Conservation (phyloP, 192 early-diverging fungal genomes). For the Coemansia sp. region DNA sequence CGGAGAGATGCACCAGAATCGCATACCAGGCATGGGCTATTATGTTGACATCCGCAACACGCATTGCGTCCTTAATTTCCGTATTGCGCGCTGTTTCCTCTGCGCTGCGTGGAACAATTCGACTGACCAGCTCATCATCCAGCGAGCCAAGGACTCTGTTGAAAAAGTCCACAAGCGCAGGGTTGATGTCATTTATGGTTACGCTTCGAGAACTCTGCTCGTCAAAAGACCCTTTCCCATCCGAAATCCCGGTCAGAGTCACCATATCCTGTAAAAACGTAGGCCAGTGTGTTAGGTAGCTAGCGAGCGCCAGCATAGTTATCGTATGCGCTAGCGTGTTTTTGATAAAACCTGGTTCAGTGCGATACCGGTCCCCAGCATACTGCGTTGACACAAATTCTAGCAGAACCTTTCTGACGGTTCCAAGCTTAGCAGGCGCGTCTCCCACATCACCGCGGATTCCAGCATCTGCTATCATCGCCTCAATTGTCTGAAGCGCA, state of each 20-base stretch:
- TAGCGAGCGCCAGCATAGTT: conserved; percentile 74
- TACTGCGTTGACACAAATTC: conserved; percentile 48
- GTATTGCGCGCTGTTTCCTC: conserved; percentile 74
- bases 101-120: conserved; percentile 62
- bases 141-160: conserved; percentile 75
- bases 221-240: conserved; percentile 44
- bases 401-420: conserved; percentile 24
- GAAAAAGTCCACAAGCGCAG: conserved; percentile 65
- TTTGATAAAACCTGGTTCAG: conserved; percentile 58
- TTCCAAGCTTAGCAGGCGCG: conserved; percentile 39
- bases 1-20: conserved; percentile 60
- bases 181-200: conserved; percentile 55
- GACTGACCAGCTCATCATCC: conserved; percentile 85
- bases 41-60: conserved; percentile 69
- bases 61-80: conserved; percentile 88
- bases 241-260: conserved; percentile 57
- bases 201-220: conserved; percentile 48
- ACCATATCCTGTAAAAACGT: conserved; percentile 87
- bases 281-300: conserved; percentile 84
- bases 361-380: conserved; percentile 28
- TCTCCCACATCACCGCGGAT: conserved; percentile 30
- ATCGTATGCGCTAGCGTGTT: conserved; percentile 86
- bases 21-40: conserved; percentile 76
- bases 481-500: conserved; percentile 78
- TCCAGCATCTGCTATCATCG: conserved; percentile 33